Evolutionary conservation across 176 grass and related monocot species (phyloP).

Genomic region (Triticum dicoccoides): DNA sequence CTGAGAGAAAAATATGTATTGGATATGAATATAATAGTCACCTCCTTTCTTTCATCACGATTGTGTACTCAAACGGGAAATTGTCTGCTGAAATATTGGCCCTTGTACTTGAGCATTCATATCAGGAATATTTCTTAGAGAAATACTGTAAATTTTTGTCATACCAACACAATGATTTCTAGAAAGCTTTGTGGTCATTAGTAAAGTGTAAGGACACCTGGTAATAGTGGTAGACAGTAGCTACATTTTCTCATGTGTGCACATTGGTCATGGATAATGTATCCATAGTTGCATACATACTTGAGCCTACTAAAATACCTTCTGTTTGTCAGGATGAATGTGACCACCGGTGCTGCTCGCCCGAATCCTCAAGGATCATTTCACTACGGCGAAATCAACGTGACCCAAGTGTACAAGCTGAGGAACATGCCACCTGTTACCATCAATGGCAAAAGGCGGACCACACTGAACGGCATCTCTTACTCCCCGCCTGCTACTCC

Average conservation of each 20-base stretch:
- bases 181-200: background rate
- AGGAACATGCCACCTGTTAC: slow-evolving; percentile 63
- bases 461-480: slow-evolving; percentile 78
- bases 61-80: background rate
- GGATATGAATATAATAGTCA: background rate
- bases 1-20: background rate
- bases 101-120: background rate
- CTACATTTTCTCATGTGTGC: background rate
- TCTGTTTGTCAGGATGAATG: slow-evolving; percentile 63
- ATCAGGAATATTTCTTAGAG: background rate
- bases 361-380: slow-evolving; percentile 98
- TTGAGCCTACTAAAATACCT: background rate
- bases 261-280: background rate
- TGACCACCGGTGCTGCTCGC: slow-evolving; percentile 80
- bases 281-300: background rate
- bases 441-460: slow-evolving; percentile 65
- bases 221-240: background rate
- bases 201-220: background rate
- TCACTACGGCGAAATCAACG: slow-evolving; percentile 84
- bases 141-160: background rate
- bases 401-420: slow-evolving; percentile 79
- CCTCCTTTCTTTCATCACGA: background rate
- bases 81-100: background rate
- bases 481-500: slow-evolving; percentile 72
- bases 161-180: background rate